Conservation (phyloP, 129 eudicot species). For the Erigeron canadensis region DNA sequence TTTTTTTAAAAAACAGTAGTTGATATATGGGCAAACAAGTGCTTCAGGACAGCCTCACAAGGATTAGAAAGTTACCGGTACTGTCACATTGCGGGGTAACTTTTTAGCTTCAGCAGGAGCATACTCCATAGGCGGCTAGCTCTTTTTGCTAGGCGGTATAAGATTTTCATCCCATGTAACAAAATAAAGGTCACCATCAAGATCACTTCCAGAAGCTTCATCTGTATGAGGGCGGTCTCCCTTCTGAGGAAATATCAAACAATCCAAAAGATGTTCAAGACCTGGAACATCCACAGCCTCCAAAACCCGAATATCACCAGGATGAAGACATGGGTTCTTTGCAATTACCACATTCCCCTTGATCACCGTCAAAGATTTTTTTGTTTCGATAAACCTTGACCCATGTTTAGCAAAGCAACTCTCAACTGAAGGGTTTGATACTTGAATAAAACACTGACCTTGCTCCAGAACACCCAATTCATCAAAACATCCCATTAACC, state of each 20-base stretch:
- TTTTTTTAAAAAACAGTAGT: neutral
- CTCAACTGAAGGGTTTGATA: slow-evolving; percentile 1
- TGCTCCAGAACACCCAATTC: neutral
- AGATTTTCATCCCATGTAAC: slow-evolving; percentile 13
- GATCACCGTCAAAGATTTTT: neutral
- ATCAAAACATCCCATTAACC: slow-evolving; percentile 15
- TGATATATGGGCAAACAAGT: neutral
- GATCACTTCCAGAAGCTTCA: slow-evolving; percentile 19
- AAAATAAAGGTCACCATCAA: slow-evolving; percentile 11
- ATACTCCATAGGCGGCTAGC: slow-evolving; percentile 11
- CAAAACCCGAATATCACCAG: slow-evolving; percentile 12
- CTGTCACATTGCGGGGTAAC: slow-evolving; percentile 1
- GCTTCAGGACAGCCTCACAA: neutral
- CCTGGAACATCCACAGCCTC: slow-evolving; percentile 9
- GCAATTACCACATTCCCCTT: slow-evolving; percentile 8
- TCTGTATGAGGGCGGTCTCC: slow-evolving; percentile 6
- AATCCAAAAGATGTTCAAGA: slow-evolving; percentile 6
- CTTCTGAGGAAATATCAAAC: slow-evolving; percentile 12
- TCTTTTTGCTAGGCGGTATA: slow-evolving; percentile 10
- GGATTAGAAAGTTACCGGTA: neutral
- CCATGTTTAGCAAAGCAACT: slow-evolving; percentile 9
- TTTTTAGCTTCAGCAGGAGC: slow-evolving; percentile 9
- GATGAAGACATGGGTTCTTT: slow-evolving; percentile 15
- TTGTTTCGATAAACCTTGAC: neutral
- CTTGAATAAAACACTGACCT: slow-evolving; percentile 10